Base-by-base conservation (phyloP, 2,329 filamentous ascomycete genomes). In the Calonectria montana region DNA sequence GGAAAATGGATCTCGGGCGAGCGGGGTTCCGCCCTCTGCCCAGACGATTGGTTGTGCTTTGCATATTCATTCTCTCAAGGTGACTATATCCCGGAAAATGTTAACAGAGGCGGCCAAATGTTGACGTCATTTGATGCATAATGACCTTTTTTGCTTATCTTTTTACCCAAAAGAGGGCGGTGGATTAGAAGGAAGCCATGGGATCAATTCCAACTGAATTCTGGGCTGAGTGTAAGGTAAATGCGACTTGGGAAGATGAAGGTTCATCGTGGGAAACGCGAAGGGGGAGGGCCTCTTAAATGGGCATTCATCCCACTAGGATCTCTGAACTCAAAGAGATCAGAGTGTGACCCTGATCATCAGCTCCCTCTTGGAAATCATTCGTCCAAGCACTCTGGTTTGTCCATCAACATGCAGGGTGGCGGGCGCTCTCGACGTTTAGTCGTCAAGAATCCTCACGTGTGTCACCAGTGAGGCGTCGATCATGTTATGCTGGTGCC, bases 401-500 rank as follows among this genome's bases (percentile, higher is more conserved):
- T 39, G 41, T 21, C 53, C 65, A 43, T 39, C 13, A 12, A 39
- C 43, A 48, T 67, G 53, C 65, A 67, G 41, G 41, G n/a, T 39
- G 35, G 65, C 65, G 65, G 65, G 65, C 65, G 53, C 29, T 48
- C 65, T 47, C 29, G 31, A 61, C 29, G 41, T 29, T 31, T 18
- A 55, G 48, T 35, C 39, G 41, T 41, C 50, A 16, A 35, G 21
- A 48, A 31, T 7, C 48, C 18, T 23, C 29, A 31, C 57, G 57
- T 62, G 39, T 31, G 25, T 10, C 23, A 31, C 39, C 57, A 21
- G 18, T 45, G 53, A 57, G 53, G 53, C 23, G 39, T 43, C 57
- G 57, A 62, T 62, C 57, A 62, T 62, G 37, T 43, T 62, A 62
- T 62, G 57, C 53, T 59, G 53, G 31, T 59, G 53, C 53, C 31